Evolutionary conservation across 257 asterid species (phyloP), one percentile per base, ranked within the genome.

Genomic region (Plantago ovata): DNA sequence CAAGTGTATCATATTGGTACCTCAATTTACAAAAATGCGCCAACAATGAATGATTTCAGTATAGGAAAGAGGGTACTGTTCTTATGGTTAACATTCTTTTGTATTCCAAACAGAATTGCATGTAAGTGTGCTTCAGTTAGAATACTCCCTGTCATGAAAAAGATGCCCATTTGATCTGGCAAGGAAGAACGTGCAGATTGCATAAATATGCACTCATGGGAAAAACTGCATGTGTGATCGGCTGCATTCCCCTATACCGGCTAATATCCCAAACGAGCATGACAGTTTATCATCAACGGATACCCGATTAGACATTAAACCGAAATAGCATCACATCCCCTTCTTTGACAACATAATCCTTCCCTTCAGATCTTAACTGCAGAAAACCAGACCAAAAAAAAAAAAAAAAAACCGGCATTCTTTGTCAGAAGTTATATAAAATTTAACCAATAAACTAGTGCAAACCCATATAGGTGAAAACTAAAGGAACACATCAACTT

Each of bases 301-400:
- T 39, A 18, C 38, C 60, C 49, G 8, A 41, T 84, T 75, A 92
- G 65, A 93, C 98, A 48, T 93, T 93, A 70, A 92, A 93, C 63
- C 97, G 78, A 53, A 92, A 92, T 63, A 92, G 81, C 97, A 92
- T 82, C 53, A 92, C 89, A 18, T 92, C 98, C 55, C 98, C 98
- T 84, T 92, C 98, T 82, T 76, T 78, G 48, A 92, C 98, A 42
- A 86, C 62, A 45, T 92, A 92, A 22, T 92, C 98, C 79, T 88
- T 92, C 24, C 98, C 98, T 69, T 92, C 98, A 42, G 83, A 81
- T 72, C 95, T 86, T 81, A 93, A 78, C 98, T 93, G 95, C 88
- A 78, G 13, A 32, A 43, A 62, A 44, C 48, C 39, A 43, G 15
- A 24, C 33, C n/a, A 11, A 14, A 8, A n/a, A 18, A 20, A 18